Base-by-base conservation (phyloP, 1,284 basidiomycete genomes). In the Trametes polyzona region DNA sequence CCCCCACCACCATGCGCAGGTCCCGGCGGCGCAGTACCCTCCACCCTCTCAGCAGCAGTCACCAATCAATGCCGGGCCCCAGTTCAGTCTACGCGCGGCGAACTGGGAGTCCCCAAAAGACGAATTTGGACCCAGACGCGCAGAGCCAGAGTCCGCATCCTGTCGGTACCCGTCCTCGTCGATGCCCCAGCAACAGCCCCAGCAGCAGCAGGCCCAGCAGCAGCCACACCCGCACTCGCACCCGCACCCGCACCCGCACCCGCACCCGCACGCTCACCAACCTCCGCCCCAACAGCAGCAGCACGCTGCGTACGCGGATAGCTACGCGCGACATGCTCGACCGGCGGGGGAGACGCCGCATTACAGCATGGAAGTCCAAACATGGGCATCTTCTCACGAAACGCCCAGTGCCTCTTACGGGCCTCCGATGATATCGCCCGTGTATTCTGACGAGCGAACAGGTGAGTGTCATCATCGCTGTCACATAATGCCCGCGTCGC, bases 391-490 rank as follows among this genome's bases (percentile, higher is more conserved):
- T 57, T 63, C 66, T 54, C 66, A 70, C 61, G 66, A 73, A 43
- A 50, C 66, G 14, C 55, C 61, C 58, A 24, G 65, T 47, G 59
- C 67, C 58, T 46, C 72, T 29, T 81, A 80, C 62, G 72, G 65
- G 30, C 69, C 74, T 26, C 67, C 73, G 53, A 67, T 73, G 53
- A 67, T 78, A 27, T 56, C 76, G 14, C 71, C 75, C 50, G 70
- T 77, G 54, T 82, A 80, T 60, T 71, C 78, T 32, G 79, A 79
- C 55, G 79, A 81, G 48, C 76, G 79, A 48, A 71, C 73, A 43
- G 72, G 78, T 80, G 65, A 67, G 76, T 68, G 8, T 35, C 41
- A 19, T 60, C 62, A 55, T 53, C 44, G 12, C 36, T 55, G 35
- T 52, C 55, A 37, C 54, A 47, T 39, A 29, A 55, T 57, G 47